These are phyloP conservation scores for Striga asiatica DNA, from an alignment of 257 asterid genomes.

Conservation along the genomic window DNA sequence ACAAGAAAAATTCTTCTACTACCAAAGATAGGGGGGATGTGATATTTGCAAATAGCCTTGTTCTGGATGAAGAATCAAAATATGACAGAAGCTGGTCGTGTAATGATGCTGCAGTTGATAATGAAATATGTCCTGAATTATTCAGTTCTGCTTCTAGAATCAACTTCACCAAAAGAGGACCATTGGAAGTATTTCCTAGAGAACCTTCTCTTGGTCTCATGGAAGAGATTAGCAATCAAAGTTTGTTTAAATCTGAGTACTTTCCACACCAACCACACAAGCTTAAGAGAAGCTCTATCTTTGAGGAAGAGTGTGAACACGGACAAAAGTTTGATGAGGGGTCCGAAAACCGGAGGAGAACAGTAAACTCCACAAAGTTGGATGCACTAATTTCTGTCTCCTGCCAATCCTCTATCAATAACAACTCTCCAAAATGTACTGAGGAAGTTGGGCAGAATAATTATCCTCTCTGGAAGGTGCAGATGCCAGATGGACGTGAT, in stretches of 20 bases:
- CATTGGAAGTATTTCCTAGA: conserved; percentile 20
- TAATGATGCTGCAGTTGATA: conserved; percentile 34
- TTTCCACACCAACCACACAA: conserved; percentile 16
- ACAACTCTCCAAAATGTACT: conserved; percentile 14
- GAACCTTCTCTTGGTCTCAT: conserved; percentile 27
- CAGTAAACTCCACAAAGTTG: conserved; percentile 32
- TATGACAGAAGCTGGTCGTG: conserved; percentile 40
- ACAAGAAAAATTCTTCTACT: conserved; percentile 28
- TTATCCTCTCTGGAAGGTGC: conserved; percentile 14
- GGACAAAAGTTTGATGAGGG: conserved; percentile 20
- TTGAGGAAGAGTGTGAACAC: conserved; percentile 21
- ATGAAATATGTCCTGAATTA: conserved; percentile 27
- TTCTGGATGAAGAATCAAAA: conserved; percentile 43
- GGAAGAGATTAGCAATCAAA: conserved; percentile 34
- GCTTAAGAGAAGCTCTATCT: conserved; percentile 23
- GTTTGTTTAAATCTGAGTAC: conserved; percentile 17
- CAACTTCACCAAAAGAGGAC: conserved; percentile 22
- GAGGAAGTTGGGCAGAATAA: conserved; percentile 21
- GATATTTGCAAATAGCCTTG: conserved; percentile 18
- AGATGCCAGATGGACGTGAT: conserved; percentile 18
- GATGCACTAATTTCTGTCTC: conserved; percentile 24
- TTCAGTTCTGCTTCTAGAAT: conserved; percentile 23
- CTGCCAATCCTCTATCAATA: conserved; percentile 17
- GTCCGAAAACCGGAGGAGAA: conserved; percentile 25
- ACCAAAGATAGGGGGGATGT: conserved; percentile 24